Evolutionary conservation across 495 filamentous ascomycete species (phyloP).

Genomic region (Podospora tetraspora): DNA sequence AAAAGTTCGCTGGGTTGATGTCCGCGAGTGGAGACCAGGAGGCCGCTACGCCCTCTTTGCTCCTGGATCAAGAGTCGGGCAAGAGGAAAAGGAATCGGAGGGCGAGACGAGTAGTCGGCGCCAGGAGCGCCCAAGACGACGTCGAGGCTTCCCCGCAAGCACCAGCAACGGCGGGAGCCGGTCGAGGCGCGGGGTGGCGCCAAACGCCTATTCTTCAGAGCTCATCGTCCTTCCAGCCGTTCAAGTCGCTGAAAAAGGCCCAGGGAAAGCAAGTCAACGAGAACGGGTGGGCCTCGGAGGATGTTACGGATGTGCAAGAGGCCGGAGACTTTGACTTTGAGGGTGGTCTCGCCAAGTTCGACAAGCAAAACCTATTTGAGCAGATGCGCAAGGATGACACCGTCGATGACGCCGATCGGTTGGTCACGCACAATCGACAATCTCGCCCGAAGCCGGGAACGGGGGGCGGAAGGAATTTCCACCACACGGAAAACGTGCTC

Average conservation of each 20-base stretch:
- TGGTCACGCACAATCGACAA: constrained; percentile 82
- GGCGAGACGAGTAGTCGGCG: constrained; percentile 16
- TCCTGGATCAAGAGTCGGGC: constrained; percentile 14
- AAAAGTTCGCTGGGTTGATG: constrained; percentile 2
- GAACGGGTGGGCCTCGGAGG: constrained; percentile 94
- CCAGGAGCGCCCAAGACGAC: constrained; percentile 18
- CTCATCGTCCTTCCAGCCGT: constrained; percentile 50
- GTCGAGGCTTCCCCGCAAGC: constrained; percentile 20
- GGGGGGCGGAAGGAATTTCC: constrained; percentile 68
- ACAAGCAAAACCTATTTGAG: constrained; percentile 83
- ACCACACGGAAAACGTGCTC: constrained; percentile 85
- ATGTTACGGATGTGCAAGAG: constrained; percentile 95
- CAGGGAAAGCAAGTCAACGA: constrained; percentile 52
- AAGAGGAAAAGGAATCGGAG: constrained; percentile 25
- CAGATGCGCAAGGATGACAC: constrained; percentile 81
- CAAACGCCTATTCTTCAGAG: constrained; percentile 73
- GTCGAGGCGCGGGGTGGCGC: constrained; percentile 65
- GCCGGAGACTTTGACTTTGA: constrained; percentile 91
- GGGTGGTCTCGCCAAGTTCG: constrained; percentile 82
- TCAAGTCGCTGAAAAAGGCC: constrained; percentile 52
- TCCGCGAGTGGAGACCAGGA: constrained; percentile 23
- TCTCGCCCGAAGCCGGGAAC: constrained; percentile 67
- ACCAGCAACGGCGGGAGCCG: constrained; percentile 27
- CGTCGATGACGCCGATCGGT: constrained; percentile 78
- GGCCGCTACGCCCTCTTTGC: constrained; percentile 9